Base-by-base conservation (phyloP, 2,329 filamentous ascomycete genomes). In the Colletotrichum magnum region DNA sequence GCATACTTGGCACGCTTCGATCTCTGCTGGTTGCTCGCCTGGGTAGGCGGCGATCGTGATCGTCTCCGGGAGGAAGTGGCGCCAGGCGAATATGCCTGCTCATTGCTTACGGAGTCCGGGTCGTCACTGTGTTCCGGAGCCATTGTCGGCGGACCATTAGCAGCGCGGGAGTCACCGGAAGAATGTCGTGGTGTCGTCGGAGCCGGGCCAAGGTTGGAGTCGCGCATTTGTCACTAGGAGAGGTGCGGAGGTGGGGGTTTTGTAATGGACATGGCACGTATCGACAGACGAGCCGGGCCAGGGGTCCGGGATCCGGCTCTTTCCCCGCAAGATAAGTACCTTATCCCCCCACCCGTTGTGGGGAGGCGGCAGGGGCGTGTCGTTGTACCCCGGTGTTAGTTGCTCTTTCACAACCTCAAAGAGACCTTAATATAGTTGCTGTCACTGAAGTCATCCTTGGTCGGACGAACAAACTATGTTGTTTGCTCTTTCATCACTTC, bases 1-100 rank as follows among this genome's bases (percentile, higher is more conserved):
- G 64, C 64, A 18, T 67, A 67, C 24, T 67, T 67, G 58, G 64
- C 64, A 36, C 64, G 64, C 26, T 67, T 67, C 0, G 64, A 67
- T 41, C 64, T 63, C 28, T 51, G 43, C 12, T 26, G 58, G 2
- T 63, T 36, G 32, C 26, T 41, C 18, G 51, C 43, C 2, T 43
- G 24, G 5, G 58, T 26, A 9, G 58, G 58, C 4, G 60, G 51
- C 6, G 64, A 67, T 45, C 58, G 62, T 9, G 64, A 67, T 45
- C 58, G 62, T 13, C 58, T 62, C 3, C 64, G 58, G 1, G 41
- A 32, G 13, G 51, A 57, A 24, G 51, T 15, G n/a, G 24, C 21
- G 10, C 16, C 43, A 1, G 58, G 58, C 4, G 64, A 67, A 3
- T 51, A 41, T 12, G 58, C 41, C 15, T 43, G 41, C 13, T 43